phyloP scores from a whole-genome alignment of 371 early-diverging fungal genomes.

The Cokeromyces recurvatus region DNA sequence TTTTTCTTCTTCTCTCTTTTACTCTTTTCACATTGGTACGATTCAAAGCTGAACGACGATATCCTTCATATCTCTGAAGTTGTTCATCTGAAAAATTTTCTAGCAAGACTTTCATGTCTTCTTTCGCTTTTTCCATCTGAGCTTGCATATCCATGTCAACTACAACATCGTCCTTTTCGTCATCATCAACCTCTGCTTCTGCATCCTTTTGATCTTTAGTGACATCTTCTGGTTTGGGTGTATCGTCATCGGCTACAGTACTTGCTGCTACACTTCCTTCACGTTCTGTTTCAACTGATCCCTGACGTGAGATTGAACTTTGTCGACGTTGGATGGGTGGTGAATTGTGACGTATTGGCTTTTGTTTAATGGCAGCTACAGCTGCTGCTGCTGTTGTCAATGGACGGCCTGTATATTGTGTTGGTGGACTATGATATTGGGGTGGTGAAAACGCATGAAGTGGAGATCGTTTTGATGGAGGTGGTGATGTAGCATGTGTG shows the following conservation, averaged over 20 bases:
- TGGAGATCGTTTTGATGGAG: slow-evolving; percentile 13
- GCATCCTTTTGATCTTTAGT: slow-evolving; percentile 27
- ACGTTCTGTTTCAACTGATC: slow-evolving; percentile 41
- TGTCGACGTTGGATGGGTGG: slow-evolving; percentile 7
- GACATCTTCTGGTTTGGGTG: neutral
- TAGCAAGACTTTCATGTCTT: slow-evolving; percentile 61
- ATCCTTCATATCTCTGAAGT: slow-evolving; percentile 85
- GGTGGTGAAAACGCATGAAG: slow-evolving; percentile 27
- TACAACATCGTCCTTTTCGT: slow-evolving; percentile 35
- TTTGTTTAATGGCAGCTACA: slow-evolving; percentile 33
- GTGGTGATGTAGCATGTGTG: slow-evolving; percentile 14
- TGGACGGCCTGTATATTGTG: slow-evolving; percentile 19
- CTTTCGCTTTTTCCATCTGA: slow-evolving; percentile 45
- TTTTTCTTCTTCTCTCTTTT: slow-evolving; percentile 9
- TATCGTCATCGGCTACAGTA: slow-evolving; percentile 15
- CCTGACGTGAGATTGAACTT: slow-evolving; percentile 34
- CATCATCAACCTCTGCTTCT: slow-evolving; percentile 43
- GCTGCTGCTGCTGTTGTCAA: slow-evolving; percentile 37
- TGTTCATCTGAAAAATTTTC: slow-evolving; percentile 82
- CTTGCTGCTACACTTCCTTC: slow-evolving; percentile 24
- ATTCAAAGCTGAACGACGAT: slow-evolving; percentile 82
- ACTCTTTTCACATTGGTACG: slow-evolving; percentile 83
- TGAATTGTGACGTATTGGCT: neutral
- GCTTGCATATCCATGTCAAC: slow-evolving; percentile 44
- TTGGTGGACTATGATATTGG: slow-evolving; percentile 9